These are phyloP conservation scores for Lachnellula suecica DNA, from an alignment of 2,329 filamentous ascomycete genomes.

Conservation along the genomic window DNA sequence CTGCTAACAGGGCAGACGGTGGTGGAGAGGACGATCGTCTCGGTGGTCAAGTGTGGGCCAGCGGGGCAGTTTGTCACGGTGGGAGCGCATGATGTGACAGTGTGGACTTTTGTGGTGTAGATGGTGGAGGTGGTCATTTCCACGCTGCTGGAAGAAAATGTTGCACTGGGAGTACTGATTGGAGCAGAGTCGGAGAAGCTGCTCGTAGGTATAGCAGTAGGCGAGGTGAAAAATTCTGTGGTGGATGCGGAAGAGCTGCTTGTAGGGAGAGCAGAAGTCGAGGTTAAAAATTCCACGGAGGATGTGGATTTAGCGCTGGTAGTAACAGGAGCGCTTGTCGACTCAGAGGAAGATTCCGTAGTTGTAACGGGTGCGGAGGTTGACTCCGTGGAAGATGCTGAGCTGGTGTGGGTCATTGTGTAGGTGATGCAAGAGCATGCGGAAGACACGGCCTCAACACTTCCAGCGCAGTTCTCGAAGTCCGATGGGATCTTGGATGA, in stretches of 20 bases:
- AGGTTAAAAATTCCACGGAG: background rate
- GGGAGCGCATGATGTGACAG: conserved; percentile 24
- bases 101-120: conserved; percentile 22
- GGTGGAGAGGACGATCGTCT: conserved; percentile 31
- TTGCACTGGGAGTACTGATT: background rate
- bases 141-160: background rate
- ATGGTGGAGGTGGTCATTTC: conserved; percentile 21
- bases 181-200: too few relatives aligned
- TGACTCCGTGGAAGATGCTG: conserved; percentile 11
- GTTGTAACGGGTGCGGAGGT: conserved; percentile 10
- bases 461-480: conserved; percentile 32
- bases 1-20: conserved; percentile 32
- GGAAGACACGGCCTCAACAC: conserved; percentile 28
- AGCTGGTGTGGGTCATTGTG: conserved; percentile 29
- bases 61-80: conserved; percentile 26
- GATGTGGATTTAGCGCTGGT: conserved; percentile 6
- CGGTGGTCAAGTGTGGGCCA: conserved; percentile 28
- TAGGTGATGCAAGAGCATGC: conserved; percentile 41
- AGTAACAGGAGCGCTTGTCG: background rate
- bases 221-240: too few relatives aligned
- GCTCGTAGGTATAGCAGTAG: too few relatives aligned
- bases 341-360: conserved; percentile 9
- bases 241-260: too few relatives aligned
- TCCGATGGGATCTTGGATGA: conserved; percentile 31
- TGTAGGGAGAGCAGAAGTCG: too few relatives aligned